Percentiles rank a stretch among this genome's conserved stretches.
These are phyloP conservation scores for Arthroderma sp. DNA, from an alignment of 2,329 filamentous ascomycete genomes.

Conservation along the genomic window DNA sequence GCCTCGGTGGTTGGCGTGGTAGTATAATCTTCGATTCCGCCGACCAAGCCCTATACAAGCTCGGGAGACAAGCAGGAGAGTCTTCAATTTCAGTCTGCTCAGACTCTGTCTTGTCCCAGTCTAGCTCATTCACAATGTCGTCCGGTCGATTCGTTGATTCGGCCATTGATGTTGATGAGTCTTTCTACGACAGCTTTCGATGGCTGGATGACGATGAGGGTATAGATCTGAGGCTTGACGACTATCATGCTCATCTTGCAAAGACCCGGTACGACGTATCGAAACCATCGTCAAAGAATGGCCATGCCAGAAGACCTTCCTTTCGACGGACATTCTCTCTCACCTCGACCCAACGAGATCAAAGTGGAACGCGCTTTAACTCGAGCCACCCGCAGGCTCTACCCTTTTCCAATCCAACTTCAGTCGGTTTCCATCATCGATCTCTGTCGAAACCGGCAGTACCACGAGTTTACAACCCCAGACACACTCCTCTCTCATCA, in stretches of 20 bases:
- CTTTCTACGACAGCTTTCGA: constrained; percentile 54
- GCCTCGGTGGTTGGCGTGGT: constrained; percentile 39
- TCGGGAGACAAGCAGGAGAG: constrained; percentile 24
- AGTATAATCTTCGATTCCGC: constrained; percentile 44
- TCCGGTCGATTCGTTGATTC: constrained; percentile 19
- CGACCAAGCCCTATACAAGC: constrained; percentile 44
- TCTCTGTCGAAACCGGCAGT: constrained; percentile 28
- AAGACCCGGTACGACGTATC: constrained; percentile 37
- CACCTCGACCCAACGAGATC: constrained; percentile 48
- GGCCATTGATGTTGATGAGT: constrained; percentile 34
- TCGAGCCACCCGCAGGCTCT: constrained; percentile 12
- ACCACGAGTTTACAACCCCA: constrained; percentile 15
- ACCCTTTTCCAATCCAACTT: constrained; percentile 17
- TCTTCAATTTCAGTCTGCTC: constrained; percentile 18
- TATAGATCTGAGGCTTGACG: constrained; percentile 56
- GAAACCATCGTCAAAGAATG: constrained; percentile 16
- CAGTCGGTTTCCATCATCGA: constrained; percentile 11
- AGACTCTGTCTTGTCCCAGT: constrained; percentile 7
- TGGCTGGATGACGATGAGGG: constrained; percentile 64
- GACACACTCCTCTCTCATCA: constrained; percentile 40
- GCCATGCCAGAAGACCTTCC: constrained; percentile 30
- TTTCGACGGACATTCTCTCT: constrained; percentile 63
- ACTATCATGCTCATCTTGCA: constrained; percentile 54
- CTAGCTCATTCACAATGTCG: constrained; percentile 12
- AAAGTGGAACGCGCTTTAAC: constrained; percentile 16